Percentiles rank a stretch among this genome's conserved stretches.
These are phyloP conservation scores for Styphnolobium japonicum DNA, from an alignment of 306 rosid species.

Conservation along the genomic window DNA sequence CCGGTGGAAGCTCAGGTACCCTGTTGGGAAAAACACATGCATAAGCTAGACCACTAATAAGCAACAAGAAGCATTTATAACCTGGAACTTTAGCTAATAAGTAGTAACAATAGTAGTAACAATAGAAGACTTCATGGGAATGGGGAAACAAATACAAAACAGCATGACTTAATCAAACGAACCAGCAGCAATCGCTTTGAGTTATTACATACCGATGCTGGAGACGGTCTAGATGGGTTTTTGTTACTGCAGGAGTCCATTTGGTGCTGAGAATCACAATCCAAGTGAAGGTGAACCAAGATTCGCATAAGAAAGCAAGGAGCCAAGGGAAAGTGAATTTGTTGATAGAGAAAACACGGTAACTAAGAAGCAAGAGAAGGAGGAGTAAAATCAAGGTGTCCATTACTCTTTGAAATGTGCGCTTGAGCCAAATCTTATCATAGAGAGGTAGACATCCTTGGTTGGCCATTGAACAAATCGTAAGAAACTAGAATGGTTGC, in stretches of 20 bases:
- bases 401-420: conserved; percentile 16
- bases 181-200: not conserved
- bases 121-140: not conserved
- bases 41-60: not conserved
- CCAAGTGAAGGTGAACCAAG: conserved; percentile 57
- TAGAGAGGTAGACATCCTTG: conserved; percentile 21
- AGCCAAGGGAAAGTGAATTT: conserved; percentile 39
- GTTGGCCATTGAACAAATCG: not conserved
- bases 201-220: conserved; percentile 27
- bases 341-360: conserved; percentile 29
- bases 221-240: conserved; percentile 46
- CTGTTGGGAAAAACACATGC: not conserved
- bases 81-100: not conserved
- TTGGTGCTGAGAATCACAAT: conserved; percentile 26
- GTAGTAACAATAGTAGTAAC: not conserved
- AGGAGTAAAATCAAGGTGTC: conserved; percentile 38
- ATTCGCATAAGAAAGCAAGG: conserved; percentile 61
- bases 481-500: no score
- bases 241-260: conserved; percentile 51
- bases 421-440: conserved; percentile 21
- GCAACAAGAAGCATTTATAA: not conserved
- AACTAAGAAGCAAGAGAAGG: conserved; percentile 34
- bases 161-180: not conserved
- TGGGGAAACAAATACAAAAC: not conserved
- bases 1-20: conserved; percentile 49